Percentiles rank a stretch among this genome's conserved stretches.
These are phyloP conservation scores for Telfairia occidentalis DNA, from an alignment of 331 rosid genomes.

Conservation along the genomic window DNA sequence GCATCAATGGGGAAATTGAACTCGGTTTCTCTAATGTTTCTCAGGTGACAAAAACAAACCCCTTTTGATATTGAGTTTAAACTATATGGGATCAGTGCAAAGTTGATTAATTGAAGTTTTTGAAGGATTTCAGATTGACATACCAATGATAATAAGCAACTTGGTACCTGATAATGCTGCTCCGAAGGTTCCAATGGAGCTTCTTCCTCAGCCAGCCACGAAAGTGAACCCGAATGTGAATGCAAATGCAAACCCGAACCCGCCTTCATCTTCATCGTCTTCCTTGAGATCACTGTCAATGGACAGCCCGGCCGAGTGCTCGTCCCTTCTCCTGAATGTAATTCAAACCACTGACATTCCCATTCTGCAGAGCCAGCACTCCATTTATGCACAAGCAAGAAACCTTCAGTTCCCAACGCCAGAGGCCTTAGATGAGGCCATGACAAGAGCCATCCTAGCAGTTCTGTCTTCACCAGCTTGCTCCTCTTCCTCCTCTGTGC, in stretches of 20 bases:
- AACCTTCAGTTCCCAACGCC: slow-evolving; percentile 32
- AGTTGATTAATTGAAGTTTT: not conserved
- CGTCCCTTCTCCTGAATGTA: slow-evolving; percentile 29
- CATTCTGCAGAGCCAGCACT: slow-evolving; percentile 25
- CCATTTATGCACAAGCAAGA: slow-evolving; percentile 24
- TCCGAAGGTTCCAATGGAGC: slow-evolving; percentile 5
- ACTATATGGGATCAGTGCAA: not conserved
- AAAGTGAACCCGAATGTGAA: not conserved
- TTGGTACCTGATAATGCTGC: slow-evolving; percentile 30
- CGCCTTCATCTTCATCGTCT: slow-evolving; percentile 50
- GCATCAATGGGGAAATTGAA: slow-evolving; percentile 76
- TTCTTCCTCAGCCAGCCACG: slow-evolving; percentile 12
- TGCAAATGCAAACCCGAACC: slow-evolving; percentile 35
- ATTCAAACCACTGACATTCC: slow-evolving; percentile 22
- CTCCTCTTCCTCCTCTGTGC: slow-evolving; percentile 20
- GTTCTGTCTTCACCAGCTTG: slow-evolving; percentile 38
- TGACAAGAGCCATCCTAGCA: slow-evolving; percentile 47
- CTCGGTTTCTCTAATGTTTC: slow-evolving; percentile 56
- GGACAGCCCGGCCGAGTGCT: slow-evolving; percentile 48
- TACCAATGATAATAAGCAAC: slow-evolving; percentile 33
- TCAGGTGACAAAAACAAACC: slow-evolving; percentile 27
- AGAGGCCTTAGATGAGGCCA: slow-evolving; percentile 38
- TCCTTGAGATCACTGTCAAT: slow-evolving; percentile 43
- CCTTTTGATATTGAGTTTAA: not conserved
- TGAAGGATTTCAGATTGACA: slow-evolving; percentile 24